phyloP scores from a whole-genome alignment of 345 rosid species.

The Cardiospermum halicacabum region DNA sequence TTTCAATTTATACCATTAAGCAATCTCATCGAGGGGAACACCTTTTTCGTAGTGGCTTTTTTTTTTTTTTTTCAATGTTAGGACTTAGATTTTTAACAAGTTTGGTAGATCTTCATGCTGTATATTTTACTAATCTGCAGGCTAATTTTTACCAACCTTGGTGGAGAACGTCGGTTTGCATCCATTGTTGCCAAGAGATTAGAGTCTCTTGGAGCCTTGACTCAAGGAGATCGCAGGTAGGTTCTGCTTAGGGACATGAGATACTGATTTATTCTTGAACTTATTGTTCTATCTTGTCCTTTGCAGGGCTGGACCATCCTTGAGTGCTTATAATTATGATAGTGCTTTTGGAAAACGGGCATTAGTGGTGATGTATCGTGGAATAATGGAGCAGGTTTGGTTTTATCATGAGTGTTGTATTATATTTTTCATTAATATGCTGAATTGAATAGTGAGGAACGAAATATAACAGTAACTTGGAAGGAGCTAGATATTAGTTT shows the following conservation, averaged over 20 bases:
- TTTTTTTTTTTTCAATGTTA: not conserved
- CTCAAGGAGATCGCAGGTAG: conserved; percentile 98
- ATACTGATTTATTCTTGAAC: conserved; percentile 9
- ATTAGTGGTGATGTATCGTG: conserved; percentile 89
- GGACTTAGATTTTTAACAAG: not conserved
- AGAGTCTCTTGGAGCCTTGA: conserved; percentile 95
- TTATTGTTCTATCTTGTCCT: conserved; percentile 1
- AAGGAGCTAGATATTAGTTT: conserved; percentile 16
- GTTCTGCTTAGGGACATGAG: conserved; percentile 17
- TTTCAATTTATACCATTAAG: not conserved
- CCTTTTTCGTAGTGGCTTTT: conserved; percentile 5
- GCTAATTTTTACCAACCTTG: conserved; percentile 84
- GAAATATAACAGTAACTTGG: not conserved
- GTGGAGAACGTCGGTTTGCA: conserved; percentile 99
- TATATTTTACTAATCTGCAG: conserved; percentile 31
- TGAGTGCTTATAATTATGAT: conserved; percentile 97
- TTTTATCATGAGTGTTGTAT: conserved; percentile 12
- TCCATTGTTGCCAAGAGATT: conserved; percentile 97
- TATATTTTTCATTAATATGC: not conserved
- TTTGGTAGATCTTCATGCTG: not conserved
- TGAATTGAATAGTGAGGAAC: not conserved
- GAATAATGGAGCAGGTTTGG: conserved; percentile 90
- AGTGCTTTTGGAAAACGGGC: conserved; percentile 89
- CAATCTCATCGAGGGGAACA: not conserved
- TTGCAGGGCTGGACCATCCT: conserved; percentile 88